Base-by-base conservation (phyloP, 2,329 filamentous ascomycete species). In the Scedosporium boydii region DNA sequence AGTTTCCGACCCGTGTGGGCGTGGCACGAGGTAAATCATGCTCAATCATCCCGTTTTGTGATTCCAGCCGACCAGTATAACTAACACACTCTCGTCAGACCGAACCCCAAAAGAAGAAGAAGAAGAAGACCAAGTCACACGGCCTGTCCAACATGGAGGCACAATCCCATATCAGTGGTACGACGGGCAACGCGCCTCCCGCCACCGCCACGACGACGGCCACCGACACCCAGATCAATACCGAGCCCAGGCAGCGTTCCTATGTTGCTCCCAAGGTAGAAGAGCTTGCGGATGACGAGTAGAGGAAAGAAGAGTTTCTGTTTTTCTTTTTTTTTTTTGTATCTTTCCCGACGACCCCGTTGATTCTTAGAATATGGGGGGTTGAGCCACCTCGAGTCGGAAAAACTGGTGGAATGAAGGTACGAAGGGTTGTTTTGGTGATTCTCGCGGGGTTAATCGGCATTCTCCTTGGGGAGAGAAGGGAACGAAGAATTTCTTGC, bases 1-100 rank as follows among this genome's bases (percentile, higher is more conserved):
- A 96, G 90, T 70, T 99, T 99, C 83, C 88, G 88, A 71, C 95
- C 95, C 21, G 77, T 96, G 5, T 99, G 95, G 93, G 95, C 91
- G 64, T 99, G 95, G 95, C 95, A 99, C 75, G 93, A 96, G 85
- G 91, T 96, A 72, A 75, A 84, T 75, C 27, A 58, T 14, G n/a
- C 16, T 21, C 41, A 16, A 18, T 16, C 29, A 6, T 29, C 10
- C 55, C 23, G n/a, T 38, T 59, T 6, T 27, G 4, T 12, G 14
- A 38, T n/a, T 48, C 41, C 12, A 23, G n/a, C 3, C 18, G 41
- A 18, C 7, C 14, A 4, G 10, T 12, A 26, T 72, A 71, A 73
- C 72, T 21, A 67, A 68, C 60, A 74, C n/a, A 6, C 34, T 6
- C 21, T 21, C 6, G 14, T 60, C 70, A 76, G 71, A 75, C 75